Base-by-base conservation (phyloP, 2,329 filamentous ascomycete genomes). In the Gaeumannomyces tritici region DNA sequence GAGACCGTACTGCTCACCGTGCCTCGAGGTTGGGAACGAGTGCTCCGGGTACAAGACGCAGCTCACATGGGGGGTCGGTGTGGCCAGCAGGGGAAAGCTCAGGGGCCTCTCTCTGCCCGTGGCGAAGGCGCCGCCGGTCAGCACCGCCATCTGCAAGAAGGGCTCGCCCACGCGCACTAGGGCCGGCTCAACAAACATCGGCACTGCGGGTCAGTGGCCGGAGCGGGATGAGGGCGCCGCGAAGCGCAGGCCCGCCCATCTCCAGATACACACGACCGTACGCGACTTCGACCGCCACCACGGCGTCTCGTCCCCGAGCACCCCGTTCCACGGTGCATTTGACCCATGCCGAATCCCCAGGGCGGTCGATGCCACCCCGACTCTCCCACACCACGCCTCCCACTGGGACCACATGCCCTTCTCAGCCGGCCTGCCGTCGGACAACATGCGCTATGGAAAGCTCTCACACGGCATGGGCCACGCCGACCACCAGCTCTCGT, bases 31-130 rank as follows among this genome's bases (percentile, higher is more conserved):
- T 66, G 93, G 92, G 67, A 92, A 91, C 73, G 92, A 96, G 72
- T 98, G 93, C 78, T 92, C 91, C 31, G 93, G 93, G 64, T 98
- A 98, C 81, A 96, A 96, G 78, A 98, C 93, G 21, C 93, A 93
- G 69, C 82, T 98, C 75, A 98, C 93, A 58, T 98, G 93, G 93
- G 92, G 92, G 55, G 91, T 97, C 59, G 93, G 93, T 61, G 93
- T 98, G 64, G 93, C 93, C 63, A 97, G 93, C 76, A 88, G 93
- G 70, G 93, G 93, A 72, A 98, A 98, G 80, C 86, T 98, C 66
- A 86, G 93, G 65, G 93, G 93, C 54, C 81, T 97, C 68, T 93
- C 93, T 63, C 79, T 96, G 63, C 85, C 85, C 63, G 82, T 88
- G 65, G 85, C 84, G 62, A 86, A 86, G 72, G 76, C 83, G 12